phyloP scores from a whole-genome alignment of 2,329 filamentous ascomycete genomes.

The Cercospora janseana region DNA sequence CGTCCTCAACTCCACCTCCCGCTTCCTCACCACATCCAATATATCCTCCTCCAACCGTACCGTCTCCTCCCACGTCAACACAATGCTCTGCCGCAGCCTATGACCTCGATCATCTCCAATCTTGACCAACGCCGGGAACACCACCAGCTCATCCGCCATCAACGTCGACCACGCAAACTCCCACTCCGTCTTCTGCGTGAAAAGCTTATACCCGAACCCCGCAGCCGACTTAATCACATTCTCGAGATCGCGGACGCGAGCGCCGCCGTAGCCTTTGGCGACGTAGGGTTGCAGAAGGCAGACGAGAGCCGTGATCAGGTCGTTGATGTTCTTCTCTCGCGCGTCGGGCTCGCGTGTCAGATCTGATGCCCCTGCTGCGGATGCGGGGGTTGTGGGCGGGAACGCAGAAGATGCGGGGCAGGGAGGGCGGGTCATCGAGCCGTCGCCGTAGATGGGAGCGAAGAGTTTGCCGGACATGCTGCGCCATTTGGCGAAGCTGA shows the following conservation, averaged over 20 bases:
- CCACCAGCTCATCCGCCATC: slow-evolving; percentile 20
- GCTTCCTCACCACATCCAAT: slow-evolving; percentile 18
- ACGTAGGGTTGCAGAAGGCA: slow-evolving; percentile 20
- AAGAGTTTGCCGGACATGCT: slow-evolving; percentile 18
- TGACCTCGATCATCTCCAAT: slow-evolving; percentile 20
- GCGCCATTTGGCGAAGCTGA: slow-evolving; percentile 20
- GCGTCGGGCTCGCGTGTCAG: too few relatives aligned
- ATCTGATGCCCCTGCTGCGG: too few relatives aligned
- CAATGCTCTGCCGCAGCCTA: slow-evolving; percentile 17
- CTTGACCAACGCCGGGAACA: slow-evolving; percentile 25
- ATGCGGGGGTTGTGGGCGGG: not conserved
- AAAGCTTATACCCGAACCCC: slow-evolving; percentile 23
- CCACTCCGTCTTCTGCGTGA: slow-evolving; percentile 24
- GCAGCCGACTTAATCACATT: slow-evolving; percentile 20
- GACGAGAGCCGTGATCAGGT: slow-evolving; percentile 15
- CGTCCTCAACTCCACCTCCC: slow-evolving; percentile 6
- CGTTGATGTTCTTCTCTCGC: slow-evolving; percentile 15
- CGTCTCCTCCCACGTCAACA: slow-evolving; percentile 17
- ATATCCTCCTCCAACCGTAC: slow-evolving; percentile 10
- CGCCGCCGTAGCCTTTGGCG: slow-evolving; percentile 17
- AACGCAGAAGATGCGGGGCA: too few relatives aligned
- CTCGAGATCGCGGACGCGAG: slow-evolving; percentile 20
- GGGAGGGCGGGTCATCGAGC: not conserved
- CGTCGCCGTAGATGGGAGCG: slow-evolving; percentile 13
- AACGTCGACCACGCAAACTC: slow-evolving; percentile 24